Evolutionary conservation across 768 basidiomycete species (phyloP).

Genomic region (Floccularia luteovirens): DNA sequence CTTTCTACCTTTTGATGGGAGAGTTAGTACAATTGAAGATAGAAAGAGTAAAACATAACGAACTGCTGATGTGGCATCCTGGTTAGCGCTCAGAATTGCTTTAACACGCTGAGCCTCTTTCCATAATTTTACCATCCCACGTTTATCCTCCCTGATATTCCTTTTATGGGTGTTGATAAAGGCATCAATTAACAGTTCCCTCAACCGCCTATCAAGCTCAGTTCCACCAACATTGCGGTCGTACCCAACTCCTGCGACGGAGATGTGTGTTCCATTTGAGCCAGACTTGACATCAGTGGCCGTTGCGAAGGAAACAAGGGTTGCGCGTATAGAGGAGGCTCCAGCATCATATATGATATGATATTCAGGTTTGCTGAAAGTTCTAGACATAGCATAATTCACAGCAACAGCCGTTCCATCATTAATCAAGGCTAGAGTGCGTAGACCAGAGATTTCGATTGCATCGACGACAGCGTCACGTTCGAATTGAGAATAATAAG

Average conservation of each 20-base stretch:
- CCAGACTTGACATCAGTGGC: conserved; percentile 44
- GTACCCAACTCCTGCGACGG: conserved; percentile 76
- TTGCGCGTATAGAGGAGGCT: conserved; percentile 73
- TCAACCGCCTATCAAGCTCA: conserved; percentile 77
- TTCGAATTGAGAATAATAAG: conserved; percentile 86
- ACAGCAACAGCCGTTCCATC: conserved; percentile 95
- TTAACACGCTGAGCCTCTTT: conserved; percentile 93
- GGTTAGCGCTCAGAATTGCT: conserved; percentile 88
- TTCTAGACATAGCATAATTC: conserved; percentile 96
- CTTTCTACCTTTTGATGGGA: conserved; percentile 68
- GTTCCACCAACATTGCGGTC: conserved; percentile 72
- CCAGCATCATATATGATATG: conserved; percentile 96
- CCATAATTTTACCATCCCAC: conserved; percentile 89
- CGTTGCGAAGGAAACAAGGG: conserved; percentile 61
- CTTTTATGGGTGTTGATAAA: conserved; percentile 69
- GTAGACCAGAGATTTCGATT: conserved; percentile 84
- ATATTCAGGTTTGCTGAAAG: conserved; percentile 72
- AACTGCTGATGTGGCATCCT: conserved; percentile 68
- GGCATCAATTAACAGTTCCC: conserved; percentile 68
- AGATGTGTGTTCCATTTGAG: conserved; percentile 57
- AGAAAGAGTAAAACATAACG: conserved; percentile 14
- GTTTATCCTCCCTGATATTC: conserved; percentile 65
- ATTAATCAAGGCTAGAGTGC: conserved; percentile 77
- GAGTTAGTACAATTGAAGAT: conserved; percentile 5
- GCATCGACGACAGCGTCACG: conserved; percentile 90